These are phyloP conservation scores for Fusarium tuaranense DNA, from an alignment of 2,329 filamentous ascomycete species.

Conservation along the genomic window DNA sequence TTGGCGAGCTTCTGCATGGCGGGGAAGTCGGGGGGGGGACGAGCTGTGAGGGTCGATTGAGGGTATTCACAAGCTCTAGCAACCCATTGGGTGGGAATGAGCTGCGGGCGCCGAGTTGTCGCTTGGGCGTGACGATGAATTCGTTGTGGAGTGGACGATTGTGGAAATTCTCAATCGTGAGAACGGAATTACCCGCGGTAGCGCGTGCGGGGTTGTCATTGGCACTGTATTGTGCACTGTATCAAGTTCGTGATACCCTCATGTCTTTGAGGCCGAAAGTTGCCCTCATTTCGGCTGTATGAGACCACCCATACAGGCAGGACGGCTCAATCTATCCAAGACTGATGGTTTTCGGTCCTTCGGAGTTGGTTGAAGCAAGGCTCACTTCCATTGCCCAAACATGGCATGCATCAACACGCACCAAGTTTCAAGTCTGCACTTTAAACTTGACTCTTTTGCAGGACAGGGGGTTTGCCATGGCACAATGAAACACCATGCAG, in stretches of 20 bases:
- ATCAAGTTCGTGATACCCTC: slow-evolving; percentile 21
- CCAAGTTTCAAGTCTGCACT: neutral
- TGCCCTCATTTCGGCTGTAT: neutral
- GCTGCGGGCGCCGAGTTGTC: slow-evolving; percentile 40
- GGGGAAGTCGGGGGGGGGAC: slow-evolving; percentile 15
- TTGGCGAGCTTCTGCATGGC: slow-evolving; percentile 79
- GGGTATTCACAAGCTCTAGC: slow-evolving; percentile 34
- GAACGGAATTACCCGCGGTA: slow-evolving; percentile 36
- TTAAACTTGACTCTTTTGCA: neutral
- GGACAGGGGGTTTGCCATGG: neutral
- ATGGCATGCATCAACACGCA: neutral
- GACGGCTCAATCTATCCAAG: neutral
- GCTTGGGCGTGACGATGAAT: slow-evolving; percentile 38
- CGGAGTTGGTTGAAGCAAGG: neutral
- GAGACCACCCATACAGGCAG: neutral
- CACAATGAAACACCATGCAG: neutral
- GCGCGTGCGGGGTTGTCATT: slow-evolving; percentile 1
- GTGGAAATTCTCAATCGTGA: slow-evolving; percentile 45
- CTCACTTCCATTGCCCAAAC: neutral
- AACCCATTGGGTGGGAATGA: slow-evolving; percentile 42
- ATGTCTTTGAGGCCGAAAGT: neutral
- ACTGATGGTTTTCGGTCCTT: too few species aligned
- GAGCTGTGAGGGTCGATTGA: slow-evolving; percentile 22
- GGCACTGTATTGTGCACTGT: slow-evolving; percentile 33
- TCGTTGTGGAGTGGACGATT: slow-evolving; percentile 41